Conservation (phyloP, 2,329 filamentous ascomycete genomes). For the Cadophora luteo-olivacea region DNA sequence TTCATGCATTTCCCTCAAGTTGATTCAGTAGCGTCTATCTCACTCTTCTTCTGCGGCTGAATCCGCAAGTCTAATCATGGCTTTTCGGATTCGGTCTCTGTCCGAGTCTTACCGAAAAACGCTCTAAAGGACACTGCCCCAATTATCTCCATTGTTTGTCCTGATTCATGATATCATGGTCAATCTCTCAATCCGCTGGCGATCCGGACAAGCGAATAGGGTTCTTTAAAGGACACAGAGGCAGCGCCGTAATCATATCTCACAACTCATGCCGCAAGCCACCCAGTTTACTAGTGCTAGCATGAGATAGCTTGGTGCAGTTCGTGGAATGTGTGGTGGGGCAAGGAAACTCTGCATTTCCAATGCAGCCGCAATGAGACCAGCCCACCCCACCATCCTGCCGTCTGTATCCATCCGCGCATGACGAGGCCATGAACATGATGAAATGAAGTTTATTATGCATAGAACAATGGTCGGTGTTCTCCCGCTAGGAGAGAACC, state of each 20-base stretch:
- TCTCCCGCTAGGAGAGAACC: conserved; percentile 28
- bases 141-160: background rate
- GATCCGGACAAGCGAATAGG: background rate
- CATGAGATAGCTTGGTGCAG: background rate
- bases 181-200: background rate
- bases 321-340: conserved; percentile 8
- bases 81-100: background rate
- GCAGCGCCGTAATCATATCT: background rate
- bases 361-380: conserved; percentile 21
- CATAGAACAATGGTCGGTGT: conserved; percentile 32
- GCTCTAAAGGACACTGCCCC: no score
- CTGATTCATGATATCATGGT: background rate
- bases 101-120: background rate
- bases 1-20: conserved; percentile 5
- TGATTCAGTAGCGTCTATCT: conserved; percentile 6
- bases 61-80: background rate
- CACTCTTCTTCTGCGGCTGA: background rate
- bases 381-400: background rate
- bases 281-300: background rate
- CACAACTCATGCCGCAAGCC: background rate
- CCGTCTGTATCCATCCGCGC: conserved; percentile 11
- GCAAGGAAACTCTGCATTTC: conserved; percentile 5
- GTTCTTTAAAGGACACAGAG: background rate
- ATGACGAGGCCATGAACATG: conserved; percentile 13
- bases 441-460: conserved; percentile 27